A percentile compares a stretch with the other conserved stretches of the same genome.
phyloP scores from a whole-genome alignment of 2,329 filamentous ascomycete species.

The Claviceps lovelessii region DNA sequence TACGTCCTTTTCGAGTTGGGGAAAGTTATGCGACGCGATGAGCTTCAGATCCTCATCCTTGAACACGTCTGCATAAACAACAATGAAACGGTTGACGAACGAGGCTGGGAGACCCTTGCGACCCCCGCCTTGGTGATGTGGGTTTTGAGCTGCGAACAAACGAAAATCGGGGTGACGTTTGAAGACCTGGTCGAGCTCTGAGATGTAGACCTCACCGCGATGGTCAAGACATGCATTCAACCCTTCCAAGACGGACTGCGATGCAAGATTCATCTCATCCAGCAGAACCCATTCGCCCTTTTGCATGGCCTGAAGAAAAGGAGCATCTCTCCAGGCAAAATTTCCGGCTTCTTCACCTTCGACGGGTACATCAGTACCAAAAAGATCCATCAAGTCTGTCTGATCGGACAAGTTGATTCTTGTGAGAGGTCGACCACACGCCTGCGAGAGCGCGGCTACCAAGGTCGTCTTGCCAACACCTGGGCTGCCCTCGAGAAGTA shows the following conservation, averaged over 20 bases:
- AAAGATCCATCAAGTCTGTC: constrained; percentile 93
- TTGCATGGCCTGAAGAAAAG: constrained; percentile 93
- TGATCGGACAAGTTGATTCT: constrained; percentile 96
- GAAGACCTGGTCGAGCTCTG: constrained; percentile 90
- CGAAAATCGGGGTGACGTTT: constrained; percentile 76
- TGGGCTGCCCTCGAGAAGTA: constrained; percentile 90
- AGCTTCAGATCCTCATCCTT: constrained; percentile 63
- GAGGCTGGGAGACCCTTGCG: constrained; percentile 88
- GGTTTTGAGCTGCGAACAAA: constrained; percentile 95
- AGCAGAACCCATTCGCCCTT: constrained; percentile 90
- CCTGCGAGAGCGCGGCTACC: constrained; percentile 67
- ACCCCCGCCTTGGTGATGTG: constrained; percentile 90
- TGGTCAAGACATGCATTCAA: constrained; percentile 95
- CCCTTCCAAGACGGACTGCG: constrained; percentile 90
- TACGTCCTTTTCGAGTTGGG: constrained; percentile 41
- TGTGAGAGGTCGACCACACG: constrained; percentile 68
- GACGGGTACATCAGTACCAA: constrained; percentile 89
- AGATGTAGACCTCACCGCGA: constrained; percentile 86
- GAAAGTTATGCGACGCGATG: constrained; percentile 70
- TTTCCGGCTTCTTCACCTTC: constrained; percentile 83
- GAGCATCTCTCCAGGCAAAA: constrained; percentile 91
- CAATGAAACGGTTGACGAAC: constrained; percentile 95
- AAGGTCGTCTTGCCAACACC: constrained; percentile 96
- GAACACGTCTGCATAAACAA: constrained; percentile 92
- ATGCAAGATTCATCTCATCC: constrained; percentile 97